Base-by-base conservation (phyloP, 805 yeast genomes). In the Candida palmyrensis region DNA sequence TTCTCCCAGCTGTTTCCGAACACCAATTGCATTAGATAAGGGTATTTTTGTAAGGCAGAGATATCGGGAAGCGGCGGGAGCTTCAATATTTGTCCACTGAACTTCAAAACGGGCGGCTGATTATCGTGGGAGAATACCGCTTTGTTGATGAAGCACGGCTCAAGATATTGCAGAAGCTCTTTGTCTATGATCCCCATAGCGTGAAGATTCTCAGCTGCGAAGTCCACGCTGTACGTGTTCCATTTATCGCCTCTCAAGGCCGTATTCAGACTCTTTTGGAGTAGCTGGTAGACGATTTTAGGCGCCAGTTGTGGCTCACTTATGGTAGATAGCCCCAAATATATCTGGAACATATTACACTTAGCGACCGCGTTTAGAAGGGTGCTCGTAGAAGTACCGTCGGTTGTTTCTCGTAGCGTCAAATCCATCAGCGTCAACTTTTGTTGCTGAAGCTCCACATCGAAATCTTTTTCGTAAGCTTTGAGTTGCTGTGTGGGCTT, bases 1-100 rank as follows among this genome's bases (percentile, higher is more conserved):
- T 21, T 21, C n/a, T 10, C 24, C 24, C 24, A 21, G 10, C 11
- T n/a, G 15, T 20, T 18, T 10, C 25, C 25, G 11, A 29, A 29
- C 4, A 29, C 32, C 7, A 19, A 14, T 7, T 18, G 26, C 10
- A 20, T 11, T 11, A 31, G 13, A 18, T 24, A 13, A 12, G 19
- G 11, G 10, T 18, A 31, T 15, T 25, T 25, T 15, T 22, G 18
- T 18, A 6, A 18, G 3, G 34, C 34, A 11, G 8, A 21, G 6
- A 20, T 29, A 6, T 18, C 22, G 14, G 34, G 34, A 17, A 31
- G 20, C 3, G 29, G 15, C 11, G 34, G 34, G 18, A 31, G 25
- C 9, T 13, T 14, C 19, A 24, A 23, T 6, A 21, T 13, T 18
- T 23, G 17, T 13, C 15, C 15, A 16, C 25, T 31, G 22, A 31